Conservation (phyloP, 2,329 filamentous ascomycete genomes). For the Diplodia mutila region DNA sequence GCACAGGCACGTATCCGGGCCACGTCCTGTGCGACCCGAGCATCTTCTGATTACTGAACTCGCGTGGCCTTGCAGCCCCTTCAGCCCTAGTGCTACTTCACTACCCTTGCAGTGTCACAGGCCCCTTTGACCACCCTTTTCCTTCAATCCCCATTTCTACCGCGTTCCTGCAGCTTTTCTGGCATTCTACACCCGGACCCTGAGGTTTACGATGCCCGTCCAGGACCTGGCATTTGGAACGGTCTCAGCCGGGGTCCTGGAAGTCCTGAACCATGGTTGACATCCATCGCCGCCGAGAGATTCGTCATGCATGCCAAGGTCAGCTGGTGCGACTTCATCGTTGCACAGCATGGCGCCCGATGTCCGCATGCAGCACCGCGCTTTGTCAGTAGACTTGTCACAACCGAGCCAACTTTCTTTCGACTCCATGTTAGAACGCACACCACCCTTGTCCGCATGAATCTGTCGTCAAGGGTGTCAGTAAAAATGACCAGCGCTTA, state of each 20-base stretch:
- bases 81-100: neutral
- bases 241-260: conserved; percentile 17
- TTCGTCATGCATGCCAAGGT: conserved; percentile 16
- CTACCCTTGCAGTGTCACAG: neutral
- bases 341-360: neutral
- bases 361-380: neutral
- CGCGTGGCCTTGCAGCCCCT: conserved; percentile 5
- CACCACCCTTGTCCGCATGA: neutral
- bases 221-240: conserved; percentile 10
- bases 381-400: neutral
- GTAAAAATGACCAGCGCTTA: too few relatives aligned
- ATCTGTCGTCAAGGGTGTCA: neutral
- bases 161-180: conserved; percentile 25
- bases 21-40: neutral
- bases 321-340: neutral
- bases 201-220: neutral
- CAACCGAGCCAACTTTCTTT: neutral
- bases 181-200: neutral
- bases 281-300: neutral
- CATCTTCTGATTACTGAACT: neutral
- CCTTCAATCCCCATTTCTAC: neutral
- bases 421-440: neutral
- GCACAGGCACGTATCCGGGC: neutral
- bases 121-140: neutral
- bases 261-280: conserved; percentile 8